Base-by-base conservation (phyloP, 495 filamentous ascomycete genomes). In the Talaromyces borbonicus region DNA sequence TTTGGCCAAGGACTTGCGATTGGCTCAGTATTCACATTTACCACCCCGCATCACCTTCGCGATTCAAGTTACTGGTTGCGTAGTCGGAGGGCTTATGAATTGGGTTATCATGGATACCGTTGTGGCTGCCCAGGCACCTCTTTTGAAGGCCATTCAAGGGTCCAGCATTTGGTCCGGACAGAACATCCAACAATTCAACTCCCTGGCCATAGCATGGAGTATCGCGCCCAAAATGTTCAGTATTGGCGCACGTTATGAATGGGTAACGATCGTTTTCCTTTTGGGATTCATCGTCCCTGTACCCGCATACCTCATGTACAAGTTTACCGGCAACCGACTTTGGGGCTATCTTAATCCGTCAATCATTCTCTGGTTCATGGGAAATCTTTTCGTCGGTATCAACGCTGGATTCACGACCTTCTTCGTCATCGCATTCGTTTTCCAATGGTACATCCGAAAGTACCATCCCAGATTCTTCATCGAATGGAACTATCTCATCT, bases 401-500 rank as follows among this genome's bases (percentile, higher is more conserved):
- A 67, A 66, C 51, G 47, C 48, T 33, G 55, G 50, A 11, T 47
- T 66, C 30, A 43, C 56, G 23, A 49, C 22, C 9, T 63, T 51
- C 48, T 67, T 64, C 54, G 46, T 55, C 32, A 26, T 66, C 20
- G 64, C 68, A n/a, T 60, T 72, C 58, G 55, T 59, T 27, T 49
- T 54, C 2, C 73, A 77, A 49, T 62, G 57, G 18, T 77, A 67
- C 50, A 47, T 77, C 4, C 54, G 73, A 19, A 64, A 62, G 45
- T 59, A 67, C 40, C 36, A 58, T 16, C 71, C 73, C n/a, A 38
- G 53, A 11, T 56, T 63, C 26, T 77, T 75, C 51, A 60, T 65
- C 53, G 67, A 75, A 56, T 77, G 71, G 51, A 73, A 70, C 43
- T 77, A 75, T 53, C 57, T 77, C 5, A 50, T 74, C 11, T 66